These are phyloP conservation scores for Ophidiomyces ophidiicola DNA, from an alignment of 2,329 filamentous ascomycete genomes.

Conservation along the genomic window DNA sequence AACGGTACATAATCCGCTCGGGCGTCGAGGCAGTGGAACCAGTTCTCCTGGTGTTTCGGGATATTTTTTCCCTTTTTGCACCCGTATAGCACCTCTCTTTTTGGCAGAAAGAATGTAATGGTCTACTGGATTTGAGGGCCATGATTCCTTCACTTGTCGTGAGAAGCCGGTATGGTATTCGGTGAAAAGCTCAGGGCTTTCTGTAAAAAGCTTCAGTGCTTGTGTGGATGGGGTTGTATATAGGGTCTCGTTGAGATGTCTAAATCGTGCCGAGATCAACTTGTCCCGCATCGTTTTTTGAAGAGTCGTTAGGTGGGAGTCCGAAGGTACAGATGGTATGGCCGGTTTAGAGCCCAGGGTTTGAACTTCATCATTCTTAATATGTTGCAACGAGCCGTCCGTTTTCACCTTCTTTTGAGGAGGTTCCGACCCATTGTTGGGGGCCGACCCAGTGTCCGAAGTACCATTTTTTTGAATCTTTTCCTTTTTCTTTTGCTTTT, in stretches of 20 bases:
- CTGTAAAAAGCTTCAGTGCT: conserved; percentile 68
- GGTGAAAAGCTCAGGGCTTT: conserved; percentile 82
- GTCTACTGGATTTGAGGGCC: conserved; percentile 94
- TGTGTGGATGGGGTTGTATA: conserved; percentile 82
- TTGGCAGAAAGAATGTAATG: conserved; percentile 64
- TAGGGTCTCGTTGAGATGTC: conserved; percentile 90
- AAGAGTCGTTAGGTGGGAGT: conserved; percentile 73
- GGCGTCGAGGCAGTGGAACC: conserved; percentile 55
- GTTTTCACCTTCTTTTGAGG: conserved; percentile 6
- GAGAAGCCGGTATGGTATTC: conserved; percentile 97
- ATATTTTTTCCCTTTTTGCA: conserved; percentile 28
- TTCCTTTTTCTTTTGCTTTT: conserved; percentile 20
- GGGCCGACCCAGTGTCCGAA: not conserved
- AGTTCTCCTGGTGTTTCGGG: conserved; percentile 15
- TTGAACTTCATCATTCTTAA: conserved; percentile 17
- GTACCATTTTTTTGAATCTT: conserved; percentile 4
- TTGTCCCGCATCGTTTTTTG: conserved; percentile 93
- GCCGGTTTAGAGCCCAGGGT: conserved; percentile 23
- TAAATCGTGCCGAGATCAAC: conserved; percentile 87
- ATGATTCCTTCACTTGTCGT: conserved; percentile 75
- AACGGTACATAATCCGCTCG: conserved; percentile 58
- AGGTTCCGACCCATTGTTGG: not conserved
- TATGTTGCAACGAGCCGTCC: no score
- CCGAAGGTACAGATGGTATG: conserved; percentile 29
- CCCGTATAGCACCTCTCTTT: conserved; percentile 46